Base-by-base conservation (phyloP, 805 yeast species). In the Geotrichum ghanense region DNA sequence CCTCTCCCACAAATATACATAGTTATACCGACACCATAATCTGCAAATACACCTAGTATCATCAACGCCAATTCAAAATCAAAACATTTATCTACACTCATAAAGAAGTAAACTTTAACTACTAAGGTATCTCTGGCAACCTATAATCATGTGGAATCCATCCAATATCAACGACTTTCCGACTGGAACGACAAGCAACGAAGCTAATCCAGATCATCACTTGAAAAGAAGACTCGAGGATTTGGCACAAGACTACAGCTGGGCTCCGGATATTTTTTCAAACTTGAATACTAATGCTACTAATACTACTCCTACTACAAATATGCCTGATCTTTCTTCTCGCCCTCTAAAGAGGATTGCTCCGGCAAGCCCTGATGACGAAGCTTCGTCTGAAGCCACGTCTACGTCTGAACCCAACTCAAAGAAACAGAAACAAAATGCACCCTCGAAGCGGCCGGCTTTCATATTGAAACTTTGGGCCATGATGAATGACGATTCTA, bases 401-500 rank as follows among this genome's bases (percentile, higher is more conserved):
- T n/a, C n/a, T n/a, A n/a, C n/a, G n/a, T n/a, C n/a, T n/a, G n/a
- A n/a, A n/a, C n/a, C n/a, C n/a, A n/a, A n/a, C n/a, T n/a, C n/a
- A n/a, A n/a, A n/a, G n/a, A n/a, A n/a, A n/a, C n/a, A n/a, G n/a
- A n/a, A n/a, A n/a, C n/a, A n/a, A n/a, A n/a, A n/a, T n/a, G 43
- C 56, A 20, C 51, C 48, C 12, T 59, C 62, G 21, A 64, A 61
- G 52, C 51, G 87, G 45, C 95, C 97, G 1, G 94, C 95, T 0
- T 92, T 92, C 67, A 95, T 92, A 9, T 78, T 80, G 71, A 92
- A 92, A 63, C 68, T 92, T 17, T 90, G 98, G 98, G 74, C 81
- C 34, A 92, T 92, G 96, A 87, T 92, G 6, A 89, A 89, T 61
- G 96, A 90, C 59, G 70, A 76, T 1, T 57, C 65, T 0, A 90